phyloP scores from a whole-genome alignment of 495 filamentous ascomycete genomes.

The Trichoderma orchidacearum region DNA sequence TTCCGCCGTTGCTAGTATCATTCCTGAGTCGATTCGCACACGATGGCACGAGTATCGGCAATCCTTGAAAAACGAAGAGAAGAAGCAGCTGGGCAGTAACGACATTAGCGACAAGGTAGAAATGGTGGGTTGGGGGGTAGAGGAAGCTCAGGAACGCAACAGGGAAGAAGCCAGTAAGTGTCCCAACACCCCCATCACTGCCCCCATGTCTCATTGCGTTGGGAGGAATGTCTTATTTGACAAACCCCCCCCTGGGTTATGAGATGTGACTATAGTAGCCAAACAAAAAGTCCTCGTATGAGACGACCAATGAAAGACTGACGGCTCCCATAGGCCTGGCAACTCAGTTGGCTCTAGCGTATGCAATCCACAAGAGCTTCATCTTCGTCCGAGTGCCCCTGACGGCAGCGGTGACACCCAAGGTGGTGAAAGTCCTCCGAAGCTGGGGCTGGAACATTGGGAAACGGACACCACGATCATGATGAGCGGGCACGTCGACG shows the following conservation, averaged over 20 bases:
- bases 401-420: conserved; percentile 79
- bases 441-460: conserved; percentile 63
- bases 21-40: conserved; percentile 34
- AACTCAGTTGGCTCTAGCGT: conserved; percentile 86
- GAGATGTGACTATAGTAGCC: no score
- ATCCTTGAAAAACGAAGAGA: conserved; percentile 17
- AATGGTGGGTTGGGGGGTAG: conserved; percentile 36
- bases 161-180: conserved; percentile 41
- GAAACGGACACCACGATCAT: conserved; percentile 16
- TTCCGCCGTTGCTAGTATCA: conserved; percentile 28
- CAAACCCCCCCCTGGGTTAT: no score
- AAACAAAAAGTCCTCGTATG: background rate
- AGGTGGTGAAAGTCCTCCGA: conserved; percentile 74
- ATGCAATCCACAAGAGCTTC: conserved; percentile 95
- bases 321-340: conserved; percentile 25
- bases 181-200: background rate
- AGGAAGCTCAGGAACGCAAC: conserved; percentile 32
- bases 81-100: conserved; percentile 13
- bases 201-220: no score
- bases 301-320: background rate
- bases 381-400: conserved; percentile 89
- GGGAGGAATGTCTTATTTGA: no score
- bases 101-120: conserved; percentile 19
- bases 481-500: no score
- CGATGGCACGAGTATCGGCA: conserved; percentile 26